Base-by-base conservation (phyloP, 768 basidiomycete species). In the Phylloporus rhodoxanthus region DNA sequence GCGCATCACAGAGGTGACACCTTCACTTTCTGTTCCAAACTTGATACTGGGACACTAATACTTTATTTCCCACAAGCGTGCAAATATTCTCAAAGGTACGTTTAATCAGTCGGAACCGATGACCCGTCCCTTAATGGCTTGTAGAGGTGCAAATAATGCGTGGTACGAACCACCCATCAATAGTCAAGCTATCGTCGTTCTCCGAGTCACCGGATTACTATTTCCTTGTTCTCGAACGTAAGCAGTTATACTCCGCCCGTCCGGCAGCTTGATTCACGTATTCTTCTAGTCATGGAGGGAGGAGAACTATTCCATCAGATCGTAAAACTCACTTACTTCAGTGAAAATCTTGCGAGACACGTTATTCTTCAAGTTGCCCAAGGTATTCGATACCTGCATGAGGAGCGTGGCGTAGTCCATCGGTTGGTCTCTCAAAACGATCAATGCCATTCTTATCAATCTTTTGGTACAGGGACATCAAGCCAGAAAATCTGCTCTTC, bases 71-170 rank as follows among this genome's bases (percentile, higher is more conserved):
- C 32, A 44, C 20, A 51, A 99, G 96, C 90, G 96, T 54, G 83
- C 95, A 54, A 98, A 98, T 68, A 96, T 98, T 55, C 80, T 98
- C 60, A 99, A 99, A 80, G 89, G 89, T 82, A 48, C 42, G 28
- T 42, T 46, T 21, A 33, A 20, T 28, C 7, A 19, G 21, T 13
- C 9, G 4, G n/a, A 42, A 4, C 23, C 9, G 17, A 28, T 7
- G 20, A 38, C 50, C 29, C 32, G 45, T 53, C 47, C 13, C 43
- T 48, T 13, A 55, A 33, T 30, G 9, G 30, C 47, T 42, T 51
- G 6, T 65, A 91, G 96, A 99, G 84, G 96, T 99, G 11, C 93
- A 96, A 70, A 98, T 99, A 63, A 99, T 99, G 95, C 88, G 94
- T 30, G 90, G 91, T 14, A 88, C 82, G 45, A 84, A 87, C 54